These are phyloP conservation scores for Erysimum cheiranthoides DNA, from an alignment of 345 rosid genomes.

Conservation along the genomic window DNA sequence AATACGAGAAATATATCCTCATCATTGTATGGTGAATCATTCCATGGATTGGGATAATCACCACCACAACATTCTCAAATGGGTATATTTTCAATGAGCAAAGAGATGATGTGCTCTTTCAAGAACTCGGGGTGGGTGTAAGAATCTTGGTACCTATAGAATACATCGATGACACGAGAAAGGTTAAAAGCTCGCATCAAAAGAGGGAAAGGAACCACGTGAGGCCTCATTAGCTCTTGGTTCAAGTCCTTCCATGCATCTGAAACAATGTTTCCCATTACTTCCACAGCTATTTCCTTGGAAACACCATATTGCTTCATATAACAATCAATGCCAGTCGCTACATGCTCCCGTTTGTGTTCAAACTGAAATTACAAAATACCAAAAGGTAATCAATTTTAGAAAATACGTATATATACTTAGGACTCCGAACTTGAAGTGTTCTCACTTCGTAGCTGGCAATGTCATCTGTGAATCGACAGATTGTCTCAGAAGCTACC, in stretches of 20 bases:
- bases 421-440: neutral
- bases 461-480: slow-evolving; percentile 33
- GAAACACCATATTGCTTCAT: slow-evolving; percentile 38
- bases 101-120: slow-evolving; percentile 23
- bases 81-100: slow-evolving; percentile 14
- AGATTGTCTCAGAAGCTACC: slow-evolving; percentile 14
- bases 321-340: slow-evolving; percentile 37
- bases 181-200: slow-evolving; percentile 27
- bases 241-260: slow-evolving; percentile 44
- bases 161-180: slow-evolving; percentile 30
- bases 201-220: slow-evolving; percentile 9
- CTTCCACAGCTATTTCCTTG: slow-evolving; percentile 26
- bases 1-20: neutral
- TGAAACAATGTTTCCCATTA: neutral
- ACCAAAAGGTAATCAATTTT: neutral
- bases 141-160: slow-evolving; percentile 34
- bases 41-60: neutral
- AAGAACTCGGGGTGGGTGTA: slow-evolving; percentile 26
- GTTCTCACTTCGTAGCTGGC: slow-evolving; percentile 29
- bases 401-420: neutral
- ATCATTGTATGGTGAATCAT: neutral
- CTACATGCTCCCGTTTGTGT: slow-evolving; percentile 34
- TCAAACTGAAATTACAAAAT: slow-evolving; percentile 19
- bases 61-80: slow-evolving; percentile 1
- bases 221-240: slow-evolving; percentile 38